Base-by-base conservation (phyloP, 257 asterid genomes). In the Solanum pinnatisectum region DNA sequence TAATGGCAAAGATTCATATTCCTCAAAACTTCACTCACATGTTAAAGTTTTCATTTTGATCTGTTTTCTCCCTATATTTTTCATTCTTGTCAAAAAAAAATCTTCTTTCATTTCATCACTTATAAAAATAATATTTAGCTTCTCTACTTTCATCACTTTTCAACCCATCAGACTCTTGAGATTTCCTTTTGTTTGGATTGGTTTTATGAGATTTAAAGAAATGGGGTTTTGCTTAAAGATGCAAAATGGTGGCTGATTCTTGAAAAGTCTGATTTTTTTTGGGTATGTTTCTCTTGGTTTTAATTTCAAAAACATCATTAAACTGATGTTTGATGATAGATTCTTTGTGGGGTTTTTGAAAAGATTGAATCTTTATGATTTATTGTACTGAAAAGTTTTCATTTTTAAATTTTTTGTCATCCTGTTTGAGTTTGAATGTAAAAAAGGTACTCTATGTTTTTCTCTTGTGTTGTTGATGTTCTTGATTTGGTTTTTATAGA, bases 201-300 rank as follows among this genome's bases (percentile, higher is more conserved):
- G 86, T 49, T 49, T 44, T 49, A 32, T 82, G 42, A 49, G 85
- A 83, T 85, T 85, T 73, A 65, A 40, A 83, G 89, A 89, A 90
- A 86, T 90, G 93, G 94, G 89, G 83, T 90, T 91, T 88, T 46
- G 88, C 76, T 88, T 89, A 60, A 85, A 92, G 94, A 88, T 90
- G 89, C 92, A 89, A 90, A 76, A 90, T 89, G 87, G 87, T 89
- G 91, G 85, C 5, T 74, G 83, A 74, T 87, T 90, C 89, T 89
- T 87, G 23, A 84, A 87, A 90, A 90, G 88, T 77, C 92, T 88
- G 91, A 92, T 93, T 92, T 93, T 52, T 71, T 89, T 90, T 88
- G 91, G 94, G 96, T 95, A 90, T 86, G 92, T 84, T 83, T 33
- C 1, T 20, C 37, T 10, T 8, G 88, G 70, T 32, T 82, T 30